Conservation (phyloP, 768 basidiomycete species). For the Rhizopogon salebrosus region DNA sequence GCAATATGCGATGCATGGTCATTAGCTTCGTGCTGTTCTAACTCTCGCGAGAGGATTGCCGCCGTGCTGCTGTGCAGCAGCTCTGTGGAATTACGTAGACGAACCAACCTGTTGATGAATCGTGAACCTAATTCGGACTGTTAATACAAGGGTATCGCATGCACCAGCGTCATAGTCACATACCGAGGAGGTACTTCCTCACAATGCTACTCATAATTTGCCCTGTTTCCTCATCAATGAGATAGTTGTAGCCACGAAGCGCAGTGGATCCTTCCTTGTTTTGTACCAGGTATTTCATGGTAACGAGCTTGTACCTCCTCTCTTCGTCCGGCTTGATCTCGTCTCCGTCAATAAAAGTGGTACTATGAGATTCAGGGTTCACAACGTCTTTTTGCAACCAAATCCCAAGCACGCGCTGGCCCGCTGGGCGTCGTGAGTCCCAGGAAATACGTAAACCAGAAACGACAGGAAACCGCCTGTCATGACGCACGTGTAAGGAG, state of each 20-base stretch:
- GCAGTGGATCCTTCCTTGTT: constrained; percentile 80
- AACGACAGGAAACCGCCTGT: constrained; percentile 82
- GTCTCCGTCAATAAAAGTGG: constrained; percentile 41
- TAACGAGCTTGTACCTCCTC: constrained; percentile 72
- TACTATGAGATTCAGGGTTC: constrained; percentile 16
- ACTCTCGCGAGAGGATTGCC: constrained; percentile 43
- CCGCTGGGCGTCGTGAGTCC: constrained; percentile 74
- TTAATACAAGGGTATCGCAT: neutral
- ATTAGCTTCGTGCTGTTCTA: constrained; percentile 25
- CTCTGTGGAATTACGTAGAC: constrained; percentile 24
- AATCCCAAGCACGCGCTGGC: constrained; percentile 68
- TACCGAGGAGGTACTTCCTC: constrained; percentile 80
- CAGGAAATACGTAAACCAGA: constrained; percentile 82
- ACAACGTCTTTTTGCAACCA: constrained; percentile 47
- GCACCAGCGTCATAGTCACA: neutral
- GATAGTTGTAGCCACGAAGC: constrained; percentile 57
- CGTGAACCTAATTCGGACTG: constrained; percentile 49
- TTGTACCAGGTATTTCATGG: constrained; percentile 80
- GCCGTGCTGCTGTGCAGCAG: constrained; percentile 41
- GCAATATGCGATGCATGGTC: constrained; percentile 22
- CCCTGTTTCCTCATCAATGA: constrained; percentile 83
- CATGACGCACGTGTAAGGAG: neutral
- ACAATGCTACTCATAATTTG: constrained; percentile 75
- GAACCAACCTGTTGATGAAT: constrained; percentile 35
- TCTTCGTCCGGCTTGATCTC: constrained; percentile 47